Evolutionary conservation across 805 yeast species (phyloP).

Genomic region (Candida easanensis): DNA sequence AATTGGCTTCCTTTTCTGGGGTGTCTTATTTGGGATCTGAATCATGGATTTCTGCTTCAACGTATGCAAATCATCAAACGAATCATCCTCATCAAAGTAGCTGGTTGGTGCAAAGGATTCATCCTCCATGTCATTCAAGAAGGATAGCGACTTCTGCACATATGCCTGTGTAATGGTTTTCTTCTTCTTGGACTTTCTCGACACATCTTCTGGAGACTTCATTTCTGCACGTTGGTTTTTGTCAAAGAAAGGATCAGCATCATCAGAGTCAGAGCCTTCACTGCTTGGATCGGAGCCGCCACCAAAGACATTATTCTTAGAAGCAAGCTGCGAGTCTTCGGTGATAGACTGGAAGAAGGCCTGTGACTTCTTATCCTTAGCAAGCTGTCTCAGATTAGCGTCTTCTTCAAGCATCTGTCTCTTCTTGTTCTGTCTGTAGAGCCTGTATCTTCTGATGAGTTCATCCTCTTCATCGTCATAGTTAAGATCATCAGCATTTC

Average conservation of each 20-base stretch:
- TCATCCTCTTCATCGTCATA: slow-evolving; percentile 77
- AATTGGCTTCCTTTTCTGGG: slow-evolving; percentile 16
- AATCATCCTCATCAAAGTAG: slow-evolving; percentile 32
- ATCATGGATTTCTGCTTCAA: slow-evolving; percentile 43
- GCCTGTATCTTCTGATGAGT: slow-evolving; percentile 33
- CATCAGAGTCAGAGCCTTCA: slow-evolving; percentile 26
- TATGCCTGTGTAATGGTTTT: slow-evolving; percentile 49
- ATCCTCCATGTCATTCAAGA: slow-evolving; percentile 37
- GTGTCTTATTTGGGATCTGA: slow-evolving; percentile 31
- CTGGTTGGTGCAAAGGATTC: slow-evolving; percentile 12
- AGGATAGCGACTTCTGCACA: slow-evolving; percentile 55
- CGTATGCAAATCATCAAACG: slow-evolving; percentile 41
- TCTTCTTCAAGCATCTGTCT: slow-evolving; percentile 47
- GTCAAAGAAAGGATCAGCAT: slow-evolving; percentile 29
- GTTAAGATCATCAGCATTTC: slow-evolving; percentile 56
- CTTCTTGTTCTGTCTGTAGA: slow-evolving; percentile 27
- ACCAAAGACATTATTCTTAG: slow-evolving; percentile 31
- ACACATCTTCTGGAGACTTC: slow-evolving; percentile 17
- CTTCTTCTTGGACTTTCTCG: slow-evolving; percentile 23
- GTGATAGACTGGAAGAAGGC: slow-evolving; percentile 68
- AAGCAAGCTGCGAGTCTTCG: slow-evolving; percentile 37
- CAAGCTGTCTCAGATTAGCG: slow-evolving; percentile 45
- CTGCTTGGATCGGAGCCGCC: slow-evolving; percentile 26
- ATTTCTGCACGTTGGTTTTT: slow-evolving; percentile 11
- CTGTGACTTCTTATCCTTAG: slow-evolving; percentile 53